Percentiles rank a stretch among this genome's conserved stretches.
These are phyloP conservation scores for Amanita exitialis DNA, from an alignment of 768 basidiomycete genomes.

Conservation along the genomic window DNA sequence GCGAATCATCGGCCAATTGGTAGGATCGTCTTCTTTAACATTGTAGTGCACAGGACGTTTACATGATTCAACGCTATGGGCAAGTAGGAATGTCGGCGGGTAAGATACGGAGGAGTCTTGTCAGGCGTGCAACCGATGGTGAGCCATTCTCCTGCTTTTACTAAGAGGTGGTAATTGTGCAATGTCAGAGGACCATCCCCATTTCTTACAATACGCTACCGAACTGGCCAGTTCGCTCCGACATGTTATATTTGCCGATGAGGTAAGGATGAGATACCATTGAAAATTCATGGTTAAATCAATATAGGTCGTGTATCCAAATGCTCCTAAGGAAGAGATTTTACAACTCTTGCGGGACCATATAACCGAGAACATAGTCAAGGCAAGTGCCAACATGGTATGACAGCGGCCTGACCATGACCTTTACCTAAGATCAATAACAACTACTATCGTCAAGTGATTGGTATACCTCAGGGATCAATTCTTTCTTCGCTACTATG, in stretches of 20 bases:
- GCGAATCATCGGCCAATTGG: background rate
- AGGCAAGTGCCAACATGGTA: slow-evolving; percentile 32
- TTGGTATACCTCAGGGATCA: slow-evolving; percentile 96
- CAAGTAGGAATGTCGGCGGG: slow-evolving; percentile 49
- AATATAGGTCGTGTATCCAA: slow-evolving; percentile 36
- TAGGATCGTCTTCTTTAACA: background rate
- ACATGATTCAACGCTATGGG: slow-evolving; percentile 62
- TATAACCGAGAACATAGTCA: slow-evolving; percentile 87
- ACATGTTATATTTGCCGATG: slow-evolving; percentile 80
- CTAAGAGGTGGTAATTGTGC: background rate
- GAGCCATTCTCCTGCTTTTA: background rate
- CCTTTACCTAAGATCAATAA: slow-evolving; percentile 51
- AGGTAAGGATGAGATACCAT: slow-evolving; percentile 34
- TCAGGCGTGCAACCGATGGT: slow-evolving; percentile 63
- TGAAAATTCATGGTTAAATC: background rate
- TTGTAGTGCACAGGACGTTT: slow-evolving; percentile 44
- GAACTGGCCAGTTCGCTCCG: slow-evolving; percentile 57
- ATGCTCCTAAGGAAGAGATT: slow-evolving; percentile 45
- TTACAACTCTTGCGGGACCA: slow-evolving; percentile 78
- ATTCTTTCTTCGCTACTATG: slow-evolving; percentile 92
- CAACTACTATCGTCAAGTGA: slow-evolving; percentile 78
- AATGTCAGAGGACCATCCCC: slow-evolving; percentile 56
- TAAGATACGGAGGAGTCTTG: slow-evolving; percentile 44
- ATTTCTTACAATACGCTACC: slow-evolving; percentile 63
- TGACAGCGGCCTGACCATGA: background rate